Base-by-base conservation (phyloP, 257 asterid species). In the Solanum gandarillasii region DNA sequence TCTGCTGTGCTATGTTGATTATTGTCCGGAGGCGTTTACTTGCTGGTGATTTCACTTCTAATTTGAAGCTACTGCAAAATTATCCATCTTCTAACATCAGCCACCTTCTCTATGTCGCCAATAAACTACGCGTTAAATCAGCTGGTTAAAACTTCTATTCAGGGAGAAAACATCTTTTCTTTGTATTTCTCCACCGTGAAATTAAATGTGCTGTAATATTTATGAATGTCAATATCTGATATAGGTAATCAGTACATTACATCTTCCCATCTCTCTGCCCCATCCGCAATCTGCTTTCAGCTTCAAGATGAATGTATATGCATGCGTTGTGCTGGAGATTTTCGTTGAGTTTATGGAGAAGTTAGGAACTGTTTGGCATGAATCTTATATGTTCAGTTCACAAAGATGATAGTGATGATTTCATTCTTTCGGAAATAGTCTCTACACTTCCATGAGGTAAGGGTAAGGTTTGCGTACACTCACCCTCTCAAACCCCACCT, bases 21-120 rank as follows among this genome's bases (percentile, higher is more conserved):
- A 93, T 95, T 9, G 96, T 95, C 14, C 90, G 98, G 86, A 95
- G 93, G 95, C 98, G 98, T 41, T 88, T 96, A 62, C 98, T 96
- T 78, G 99, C 98, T 60, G 98, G 98, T 9, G 99, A 96, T 91
- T 96, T 96, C 91, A 96, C 98, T 32, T 92, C 98, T 43, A 96
- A 96, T 93, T 93, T 96, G 84, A 95, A 96, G 92, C 89, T 96
- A 85, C 97, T 96, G 82, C 99, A 96, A 90, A 92, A 94, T 86
- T 96, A 94, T 86, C 99, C 99, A 5, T 89, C 96, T 10, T 88
- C 98, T 87, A 95, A 95, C 89, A 94, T 95, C 92, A 94, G 98
- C 90, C 99, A 96, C 92, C 95, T 96, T 83, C 95, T 96, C 89
- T 95, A 96, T 29, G 99, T 96, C 20, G 98, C 99, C 81, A 93